Conservation (phyloP, 306 rosid genomes). For the Cicer chorassanicum region DNA sequence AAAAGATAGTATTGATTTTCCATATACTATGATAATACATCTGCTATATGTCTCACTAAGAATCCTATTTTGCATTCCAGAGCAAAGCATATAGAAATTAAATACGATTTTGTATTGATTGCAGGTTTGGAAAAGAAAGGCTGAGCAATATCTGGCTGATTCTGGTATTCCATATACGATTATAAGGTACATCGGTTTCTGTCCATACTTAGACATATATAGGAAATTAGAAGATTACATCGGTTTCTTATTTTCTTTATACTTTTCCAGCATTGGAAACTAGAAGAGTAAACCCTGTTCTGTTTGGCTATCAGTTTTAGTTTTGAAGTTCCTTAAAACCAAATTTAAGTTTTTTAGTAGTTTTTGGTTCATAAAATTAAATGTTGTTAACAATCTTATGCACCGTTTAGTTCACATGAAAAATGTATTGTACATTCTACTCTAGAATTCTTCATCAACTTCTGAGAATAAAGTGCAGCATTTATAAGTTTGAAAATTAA, state of each 20-base stretch:
- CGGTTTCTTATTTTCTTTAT: too few species aligned
- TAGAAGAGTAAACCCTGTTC: too few species aligned
- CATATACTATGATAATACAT: too few species aligned
- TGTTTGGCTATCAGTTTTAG: too few species aligned
- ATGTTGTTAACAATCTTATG: too few species aligned
- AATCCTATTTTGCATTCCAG: too few species aligned
- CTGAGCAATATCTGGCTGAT: conserved; percentile 92
- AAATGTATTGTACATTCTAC: background rate
- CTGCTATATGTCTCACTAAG: too few species aligned
- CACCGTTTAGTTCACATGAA: background rate
- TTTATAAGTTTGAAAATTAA: background rate
- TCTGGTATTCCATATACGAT: conserved; percentile 92
- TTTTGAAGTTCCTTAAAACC: too few species aligned
- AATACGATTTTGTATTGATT: conserved; percentile 2
- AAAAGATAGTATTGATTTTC: background rate
- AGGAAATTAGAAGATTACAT: background rate
- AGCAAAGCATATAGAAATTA: too few species aligned
- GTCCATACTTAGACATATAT: background rate
- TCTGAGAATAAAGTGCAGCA: background rate
- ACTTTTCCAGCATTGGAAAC: too few species aligned
- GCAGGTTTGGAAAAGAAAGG: conserved; percentile 98
- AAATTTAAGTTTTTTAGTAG: too few species aligned
- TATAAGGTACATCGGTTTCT: conserved; percentile 64
- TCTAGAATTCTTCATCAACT: background rate
- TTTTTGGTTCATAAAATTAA: too few species aligned